phyloP scores from a whole-genome alignment of 1,139 yeast species.

The Suhomyces terraborum region DNA sequence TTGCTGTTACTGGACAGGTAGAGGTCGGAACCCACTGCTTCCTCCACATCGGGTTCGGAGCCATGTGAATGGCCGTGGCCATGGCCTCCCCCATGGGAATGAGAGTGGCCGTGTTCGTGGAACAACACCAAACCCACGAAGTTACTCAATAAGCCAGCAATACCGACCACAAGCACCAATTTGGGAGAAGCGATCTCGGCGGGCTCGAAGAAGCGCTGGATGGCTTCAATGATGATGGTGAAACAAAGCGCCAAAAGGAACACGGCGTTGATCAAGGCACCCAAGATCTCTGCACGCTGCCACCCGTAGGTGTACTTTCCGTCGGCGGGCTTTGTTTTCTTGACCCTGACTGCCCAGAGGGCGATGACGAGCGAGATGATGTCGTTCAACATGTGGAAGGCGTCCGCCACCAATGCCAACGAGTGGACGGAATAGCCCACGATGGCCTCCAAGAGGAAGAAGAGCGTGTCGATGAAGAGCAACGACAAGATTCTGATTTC shows the following conservation, averaged over 20 bases:
- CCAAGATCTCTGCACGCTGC: slow-evolving; percentile 94
- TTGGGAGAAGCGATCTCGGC: slow-evolving; percentile 78
- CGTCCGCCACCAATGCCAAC: slow-evolving; percentile 89
- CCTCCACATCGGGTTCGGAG: slow-evolving; percentile 20
- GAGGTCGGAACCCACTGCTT: slow-evolving; percentile 25
- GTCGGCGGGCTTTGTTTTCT: slow-evolving; percentile 80
- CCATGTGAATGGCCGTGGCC: slow-evolving; percentile 10
- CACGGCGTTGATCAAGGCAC: slow-evolving; percentile 92
- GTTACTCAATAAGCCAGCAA: slow-evolving; percentile 80
- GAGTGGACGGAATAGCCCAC: slow-evolving; percentile 91
- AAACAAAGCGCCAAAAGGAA: slow-evolving; percentile 89
- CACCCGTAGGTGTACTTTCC: slow-evolving; percentile 92
- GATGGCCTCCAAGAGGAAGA: slow-evolving; percentile 82
- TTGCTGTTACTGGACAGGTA: slow-evolving; percentile 18
- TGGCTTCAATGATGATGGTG: slow-evolving; percentile 88
- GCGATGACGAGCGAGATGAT: slow-evolving; percentile 88
- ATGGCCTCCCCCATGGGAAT: slow-evolving; percentile 17
- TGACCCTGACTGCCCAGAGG: slow-evolving; percentile 92
- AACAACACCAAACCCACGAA: slow-evolving; percentile 80
- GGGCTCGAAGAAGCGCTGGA: slow-evolving; percentile 84
- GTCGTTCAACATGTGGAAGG: slow-evolving; percentile 97
- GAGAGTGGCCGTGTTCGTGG: slow-evolving; percentile 83
- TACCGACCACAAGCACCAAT: slow-evolving; percentile 78
- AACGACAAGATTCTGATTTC: slow-evolving; percentile 75
- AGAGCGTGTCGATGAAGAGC: slow-evolving; percentile 73